These are phyloP conservation scores for Euphorbia lathyris DNA, from an alignment of 345 rosid species.

Conservation along the genomic window DNA sequence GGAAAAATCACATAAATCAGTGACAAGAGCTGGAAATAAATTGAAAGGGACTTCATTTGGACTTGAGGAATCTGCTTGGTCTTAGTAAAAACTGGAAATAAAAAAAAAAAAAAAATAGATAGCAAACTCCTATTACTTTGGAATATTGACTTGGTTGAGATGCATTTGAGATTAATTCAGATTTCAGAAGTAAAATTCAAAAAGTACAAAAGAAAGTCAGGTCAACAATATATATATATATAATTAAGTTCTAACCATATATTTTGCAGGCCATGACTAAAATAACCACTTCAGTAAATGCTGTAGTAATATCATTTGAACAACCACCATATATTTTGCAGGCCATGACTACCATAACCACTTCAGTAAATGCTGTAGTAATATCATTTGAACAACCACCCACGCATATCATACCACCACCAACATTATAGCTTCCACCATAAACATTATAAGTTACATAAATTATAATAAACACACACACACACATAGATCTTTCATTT, in stretches of 20 bases:
- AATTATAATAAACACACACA: neutral
- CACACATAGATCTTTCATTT: neutral
- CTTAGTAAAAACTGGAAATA: neutral
- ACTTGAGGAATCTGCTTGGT: neutral
- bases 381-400: neutral
- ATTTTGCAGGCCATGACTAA: neutral
- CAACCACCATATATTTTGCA: neutral
- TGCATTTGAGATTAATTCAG: neutral
- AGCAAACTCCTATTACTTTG: neutral
- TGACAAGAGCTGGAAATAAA: neutral
- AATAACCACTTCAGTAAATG: neutral
- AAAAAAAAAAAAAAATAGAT: neutral
- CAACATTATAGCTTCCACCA: neutral
- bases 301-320: neutral
- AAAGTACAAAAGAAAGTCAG: neutral
- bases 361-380: neutral
- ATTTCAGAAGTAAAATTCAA: neutral
- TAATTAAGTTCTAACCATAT: neutral
- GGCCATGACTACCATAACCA: neutral
- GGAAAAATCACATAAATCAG: neutral
- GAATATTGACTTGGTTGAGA: neutral
- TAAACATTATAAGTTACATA: neutral
- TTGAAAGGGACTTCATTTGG: neutral
- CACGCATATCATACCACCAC: neutral
- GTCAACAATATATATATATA: neutral